Conservation (phyloP, 1,139 yeast species). For the Taiozyma sp. region DNA sequence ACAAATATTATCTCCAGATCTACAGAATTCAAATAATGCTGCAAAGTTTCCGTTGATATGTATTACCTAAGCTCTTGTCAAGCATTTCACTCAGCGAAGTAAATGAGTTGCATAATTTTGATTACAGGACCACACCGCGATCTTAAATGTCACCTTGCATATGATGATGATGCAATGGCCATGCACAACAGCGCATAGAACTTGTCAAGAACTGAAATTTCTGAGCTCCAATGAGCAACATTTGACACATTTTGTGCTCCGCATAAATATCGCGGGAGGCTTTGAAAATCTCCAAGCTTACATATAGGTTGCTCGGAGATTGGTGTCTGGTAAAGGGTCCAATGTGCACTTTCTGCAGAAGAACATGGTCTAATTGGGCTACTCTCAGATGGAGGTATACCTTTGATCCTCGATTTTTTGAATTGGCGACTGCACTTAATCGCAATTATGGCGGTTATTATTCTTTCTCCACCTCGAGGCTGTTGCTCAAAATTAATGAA, state of each 20-base stretch:
- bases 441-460: not conserved
- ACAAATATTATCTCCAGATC: no score
- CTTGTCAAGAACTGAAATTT: not conserved
- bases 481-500: not conserved
- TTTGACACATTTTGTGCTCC: not conserved
- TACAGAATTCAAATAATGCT: no score
- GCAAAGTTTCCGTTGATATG: no score
- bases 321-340: not conserved
- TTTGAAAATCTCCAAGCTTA: not conserved
- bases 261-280: not conserved
- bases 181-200: not conserved
- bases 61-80: no score
- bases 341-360: not conserved
- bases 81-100: not conserved
- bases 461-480: not conserved
- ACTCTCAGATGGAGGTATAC: not conserved
- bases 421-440: not conserved
- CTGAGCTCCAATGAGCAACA: not conserved
- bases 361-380: not conserved
- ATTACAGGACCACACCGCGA: not conserved
- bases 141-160: not conserved
- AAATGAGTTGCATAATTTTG: not conserved
- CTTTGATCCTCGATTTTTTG: not conserved
- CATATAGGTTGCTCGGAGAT: not conserved
- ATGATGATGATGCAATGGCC: not conserved